Evolutionary conservation across 1,284 basidiomycete species (phyloP).

Genomic region (Cryptococcus sp.): DNA sequence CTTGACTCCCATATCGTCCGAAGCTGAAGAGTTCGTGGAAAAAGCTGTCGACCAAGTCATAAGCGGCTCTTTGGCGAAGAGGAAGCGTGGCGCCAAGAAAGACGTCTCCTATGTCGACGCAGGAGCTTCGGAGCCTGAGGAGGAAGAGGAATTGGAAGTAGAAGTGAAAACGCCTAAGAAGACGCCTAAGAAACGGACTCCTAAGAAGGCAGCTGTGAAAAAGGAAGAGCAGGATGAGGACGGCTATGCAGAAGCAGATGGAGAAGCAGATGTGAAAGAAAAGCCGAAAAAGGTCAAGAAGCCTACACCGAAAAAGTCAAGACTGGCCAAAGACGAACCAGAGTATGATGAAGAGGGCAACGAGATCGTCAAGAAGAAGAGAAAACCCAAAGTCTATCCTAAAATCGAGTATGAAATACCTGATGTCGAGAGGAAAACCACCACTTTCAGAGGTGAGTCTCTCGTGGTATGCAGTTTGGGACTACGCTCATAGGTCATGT

Average conservation of each 20-base stretch:
- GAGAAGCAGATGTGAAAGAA: constrained; percentile 34
- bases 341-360: constrained; percentile 41
- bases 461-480: not conserved
- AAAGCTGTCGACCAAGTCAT: constrained; percentile 10
- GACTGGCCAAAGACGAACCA: constrained; percentile 38
- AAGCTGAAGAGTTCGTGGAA: constrained; percentile 15
- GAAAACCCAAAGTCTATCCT: constrained; percentile 50
- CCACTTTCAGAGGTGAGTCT: constrained; percentile 63
- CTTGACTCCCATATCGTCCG: constrained; percentile 13
- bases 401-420: constrained; percentile 66
- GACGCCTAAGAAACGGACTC: constrained; percentile 5
- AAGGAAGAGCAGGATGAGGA: constrained; percentile 7
- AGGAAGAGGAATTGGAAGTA: constrained; percentile 7
- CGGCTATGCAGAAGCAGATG: constrained; percentile 5
- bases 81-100: constrained; percentile 16
- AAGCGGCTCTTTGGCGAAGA: not conserved
- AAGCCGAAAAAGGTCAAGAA: constrained; percentile 37
- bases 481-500: not conserved
- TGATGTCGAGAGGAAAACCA: constrained; percentile 55
- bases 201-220: constrained; percentile 13
- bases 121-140: constrained; percentile 6
- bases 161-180: constrained; percentile 5
- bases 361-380: constrained; percentile 50
- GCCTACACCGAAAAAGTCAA: constrained; percentile 35
- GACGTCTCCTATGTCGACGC: constrained; percentile 13